Percentiles rank a stretch among this genome's conserved stretches.
phyloP scores from a whole-genome alignment of 148 eudicot genomes.

The Nepenthes gracilis region DNA sequence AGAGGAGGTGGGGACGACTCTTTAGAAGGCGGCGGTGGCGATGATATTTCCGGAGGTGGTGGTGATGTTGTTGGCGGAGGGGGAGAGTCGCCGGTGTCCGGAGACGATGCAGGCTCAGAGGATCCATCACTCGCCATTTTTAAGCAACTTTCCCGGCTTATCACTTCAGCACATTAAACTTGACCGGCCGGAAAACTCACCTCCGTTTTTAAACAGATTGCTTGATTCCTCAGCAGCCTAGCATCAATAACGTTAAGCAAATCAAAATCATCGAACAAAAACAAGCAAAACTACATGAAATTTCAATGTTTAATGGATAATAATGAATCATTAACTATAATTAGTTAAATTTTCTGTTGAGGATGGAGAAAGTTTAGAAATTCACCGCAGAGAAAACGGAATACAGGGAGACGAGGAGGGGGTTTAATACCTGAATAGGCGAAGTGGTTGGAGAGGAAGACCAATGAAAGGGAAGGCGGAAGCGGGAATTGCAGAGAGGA shows the following conservation, averaged over 20 bases:
- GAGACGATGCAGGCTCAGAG: not conserved
- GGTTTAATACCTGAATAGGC: not conserved
- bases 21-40: not conserved
- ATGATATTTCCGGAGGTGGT: not conserved
- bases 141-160: too few relatives aligned
- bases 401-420: too few relatives aligned
- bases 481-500: not conserved
- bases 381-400: not conserved
- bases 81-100: not conserved
- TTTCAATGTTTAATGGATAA: too few relatives aligned
- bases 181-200: too few relatives aligned
- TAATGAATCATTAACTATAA: too few relatives aligned
- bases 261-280: too few relatives aligned
- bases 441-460: not conserved
- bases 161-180: too few relatives aligned
- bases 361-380: not conserved
- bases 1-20: not conserved
- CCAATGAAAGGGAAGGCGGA: not conserved
- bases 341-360: too few relatives aligned
- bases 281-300: too few relatives aligned
- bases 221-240: too few relatives aligned
- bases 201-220: too few relatives aligned
- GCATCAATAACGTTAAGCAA: too few relatives aligned
- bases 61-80: not conserved
- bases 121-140: conserved; percentile 2